Percentiles rank a stretch among this genome's conserved stretches.
phyloP scores from a whole-genome alignment of 176 grass and related monocot genomes.

The Eleusine coracana region DNA sequence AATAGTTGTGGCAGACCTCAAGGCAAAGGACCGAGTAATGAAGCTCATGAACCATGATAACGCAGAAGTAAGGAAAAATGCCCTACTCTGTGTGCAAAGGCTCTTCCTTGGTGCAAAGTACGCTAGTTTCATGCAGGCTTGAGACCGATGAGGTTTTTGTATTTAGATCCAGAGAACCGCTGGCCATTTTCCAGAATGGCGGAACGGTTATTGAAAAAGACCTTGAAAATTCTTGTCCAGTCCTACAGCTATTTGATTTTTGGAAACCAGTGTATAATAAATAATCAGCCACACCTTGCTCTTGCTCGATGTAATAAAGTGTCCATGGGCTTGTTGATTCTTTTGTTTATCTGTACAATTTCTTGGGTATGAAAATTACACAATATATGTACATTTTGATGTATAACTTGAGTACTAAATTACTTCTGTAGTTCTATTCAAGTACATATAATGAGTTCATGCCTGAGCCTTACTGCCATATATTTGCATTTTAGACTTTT shows the following conservation, averaged over 20 bases:
- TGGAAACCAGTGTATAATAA: conserved; percentile 45
- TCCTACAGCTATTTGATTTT: conserved; percentile 43
- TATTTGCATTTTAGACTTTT: no score
- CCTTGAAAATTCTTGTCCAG: conserved; percentile 38
- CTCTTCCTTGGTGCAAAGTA: conserved; percentile 96
- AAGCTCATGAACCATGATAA: conserved; percentile 94
- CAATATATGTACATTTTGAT: conserved; percentile 33
- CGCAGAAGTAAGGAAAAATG: conserved; percentile 85
- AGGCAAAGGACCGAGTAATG: conserved; percentile 94
- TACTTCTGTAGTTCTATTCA: no score
- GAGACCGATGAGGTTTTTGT: conserved; percentile 35
- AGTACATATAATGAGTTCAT: no score
- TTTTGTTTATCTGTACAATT: conserved; percentile 13
- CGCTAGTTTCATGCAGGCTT: conserved; percentile 84
- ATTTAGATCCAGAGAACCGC: conserved; percentile 42
- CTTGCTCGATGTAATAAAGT: conserved; percentile 72
- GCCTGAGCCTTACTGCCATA: no score
- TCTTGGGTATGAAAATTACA: conserved; percentile 15
- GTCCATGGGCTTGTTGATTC: conserved; percentile 31
- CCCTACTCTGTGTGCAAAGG: conserved; percentile 83
- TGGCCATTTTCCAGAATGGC: conserved; percentile 36
- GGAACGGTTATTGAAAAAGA: conserved; percentile 41
- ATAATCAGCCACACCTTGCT: conserved; percentile 52
- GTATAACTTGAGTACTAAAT: no score
- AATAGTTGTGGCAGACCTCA: conserved; percentile 72